Base-by-base conservation (phyloP, 2,329 filamentous ascomycete species). In the Oidium heveae region DNA sequence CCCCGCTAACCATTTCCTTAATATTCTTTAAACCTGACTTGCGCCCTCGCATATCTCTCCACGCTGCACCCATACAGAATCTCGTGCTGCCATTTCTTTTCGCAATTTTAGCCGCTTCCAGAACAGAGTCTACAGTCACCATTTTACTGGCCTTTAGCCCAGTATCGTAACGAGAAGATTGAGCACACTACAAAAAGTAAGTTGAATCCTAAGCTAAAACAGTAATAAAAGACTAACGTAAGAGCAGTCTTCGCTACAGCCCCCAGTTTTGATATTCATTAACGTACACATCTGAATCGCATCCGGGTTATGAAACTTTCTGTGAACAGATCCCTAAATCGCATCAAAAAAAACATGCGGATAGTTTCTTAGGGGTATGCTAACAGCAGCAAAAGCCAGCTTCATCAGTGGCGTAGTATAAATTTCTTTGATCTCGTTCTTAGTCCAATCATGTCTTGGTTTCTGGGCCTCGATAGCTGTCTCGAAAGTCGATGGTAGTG, bases 181-280 rank as follows among this genome's bases (percentile, higher is more conserved):
- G 86, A 2, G 86, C 84, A 67, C 86, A 94, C 58, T 61, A 44
- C 6, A 33, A 22, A 32, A 32, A 32, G 28, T 32, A 32, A 32
- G 28, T 32, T 8, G 8, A 44, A 44, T 44, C 20, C 4, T 44
- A 13, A 44, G 20, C 28, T 32, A 32, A 4, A 32, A 8, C 1
- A 32, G 28, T 32, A 32, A 8, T 5, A 32, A 1, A 24, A 32
- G 22, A 58, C 59, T 55, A 34, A 61, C 60, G 76, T 94, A 94
- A 24, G 82, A 86, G 70, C 87, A 94, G 68, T 94, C 87, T 67
- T 94, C 87, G 61, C 79, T 86, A 69, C 87, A 94, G 51, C 87
- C 87, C 55, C 87, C 87, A 9, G 86, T 93, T 67, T 94, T 94
- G 72, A 94, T 94, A 72, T 93, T 94, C 84, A 94, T 93, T 56